Percentiles rank a stretch among this genome's conserved stretches.
Conservation (phyloP, 768 basidiomycete genomes). For the Kwoniella newhampshirensis region DNA sequence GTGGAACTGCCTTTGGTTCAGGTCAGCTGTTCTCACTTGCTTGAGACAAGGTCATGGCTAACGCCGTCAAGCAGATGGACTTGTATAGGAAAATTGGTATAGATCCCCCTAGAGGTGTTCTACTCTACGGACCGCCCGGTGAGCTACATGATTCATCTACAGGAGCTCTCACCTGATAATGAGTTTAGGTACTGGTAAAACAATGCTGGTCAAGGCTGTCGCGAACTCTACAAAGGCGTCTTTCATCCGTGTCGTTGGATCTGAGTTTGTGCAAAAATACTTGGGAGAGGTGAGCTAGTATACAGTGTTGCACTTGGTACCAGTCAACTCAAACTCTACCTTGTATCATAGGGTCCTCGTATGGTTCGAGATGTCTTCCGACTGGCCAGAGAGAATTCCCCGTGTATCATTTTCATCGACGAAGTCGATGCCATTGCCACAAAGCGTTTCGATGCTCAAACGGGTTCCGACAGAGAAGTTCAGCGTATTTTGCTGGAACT, state of each 20-base stretch:
- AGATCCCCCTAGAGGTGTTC: conserved; percentile 94
- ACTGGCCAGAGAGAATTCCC: conserved; percentile 92
- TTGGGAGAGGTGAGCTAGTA: conserved; percentile 68
- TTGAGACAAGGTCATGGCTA: conserved; percentile 43
- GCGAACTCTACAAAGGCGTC: conserved; percentile 95
- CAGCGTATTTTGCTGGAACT: conserved; percentile 96
- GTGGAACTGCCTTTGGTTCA: conserved; percentile 78
- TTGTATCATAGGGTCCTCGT: conserved; percentile 68
- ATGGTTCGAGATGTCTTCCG: conserved; percentile 99
- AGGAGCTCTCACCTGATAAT: neutral
- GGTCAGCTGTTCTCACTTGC: conserved; percentile 27
- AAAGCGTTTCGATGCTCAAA: conserved; percentile 99
- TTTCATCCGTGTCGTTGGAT: conserved; percentile 97
- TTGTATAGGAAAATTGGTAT: conserved; percentile 99
- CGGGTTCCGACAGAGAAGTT: conserved; percentile 97
- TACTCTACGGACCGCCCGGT: conserved; percentile 97
- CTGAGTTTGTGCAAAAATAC: conserved; percentile 99
- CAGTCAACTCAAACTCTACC: neutral
- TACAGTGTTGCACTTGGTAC: neutral
- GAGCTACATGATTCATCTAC: conserved; percentile 28
- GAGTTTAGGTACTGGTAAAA: conserved; percentile 84
- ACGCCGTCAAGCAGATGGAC: conserved; percentile 75
- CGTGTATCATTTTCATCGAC: conserved; percentile 98
- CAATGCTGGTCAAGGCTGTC: conserved; percentile 99
- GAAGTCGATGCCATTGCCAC: conserved; percentile 93